Conservation (phyloP, 768 basidiomycete species). For the Pholiota molesta region DNA sequence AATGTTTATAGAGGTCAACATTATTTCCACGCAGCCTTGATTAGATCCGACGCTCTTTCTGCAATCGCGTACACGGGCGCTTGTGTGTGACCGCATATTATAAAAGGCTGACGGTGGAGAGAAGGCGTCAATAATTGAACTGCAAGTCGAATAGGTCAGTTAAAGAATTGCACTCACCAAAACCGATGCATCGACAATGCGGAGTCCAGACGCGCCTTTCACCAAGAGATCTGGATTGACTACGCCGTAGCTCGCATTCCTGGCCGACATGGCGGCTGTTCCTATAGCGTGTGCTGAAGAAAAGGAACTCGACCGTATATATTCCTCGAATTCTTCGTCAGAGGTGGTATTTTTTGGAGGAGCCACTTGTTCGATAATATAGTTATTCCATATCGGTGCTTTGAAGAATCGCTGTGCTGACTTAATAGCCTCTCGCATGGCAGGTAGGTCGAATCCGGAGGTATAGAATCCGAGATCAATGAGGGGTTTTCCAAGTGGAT, state of each 20-base stretch:
- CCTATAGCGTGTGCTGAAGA: slow-evolving; percentile 33
- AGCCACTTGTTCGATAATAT: slow-evolving; percentile 17
- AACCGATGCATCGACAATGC: slow-evolving; percentile 38
- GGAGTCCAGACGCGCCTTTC: slow-evolving; percentile 29
- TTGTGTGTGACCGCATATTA: slow-evolving; percentile 8
- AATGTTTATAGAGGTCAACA: no score
- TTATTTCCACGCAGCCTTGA: slow-evolving; percentile 14
- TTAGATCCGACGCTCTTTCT: slow-evolving; percentile 19
- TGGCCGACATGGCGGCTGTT: slow-evolving; percentile 29
- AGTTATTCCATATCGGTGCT: slow-evolving; percentile 21
- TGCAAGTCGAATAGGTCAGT: no score
- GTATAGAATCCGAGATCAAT: slow-evolving; percentile 15
- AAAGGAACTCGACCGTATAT: slow-evolving; percentile 18
- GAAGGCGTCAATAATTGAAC: no score
- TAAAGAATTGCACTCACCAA: slow-evolving; percentile 24
- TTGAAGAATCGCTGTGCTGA: slow-evolving; percentile 13
- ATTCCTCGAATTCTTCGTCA: slow-evolving; percentile 26
- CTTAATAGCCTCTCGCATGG: slow-evolving; percentile 22
- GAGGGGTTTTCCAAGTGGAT: slow-evolving; percentile 8
- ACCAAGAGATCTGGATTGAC: slow-evolving; percentile 34
- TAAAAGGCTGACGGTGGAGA: not conserved
- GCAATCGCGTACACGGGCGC: slow-evolving; percentile 24
- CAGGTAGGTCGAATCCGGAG: slow-evolving; percentile 10
- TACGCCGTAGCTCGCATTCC: slow-evolving; percentile 28
- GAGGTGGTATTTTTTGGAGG: slow-evolving; percentile 11